These are phyloP conservation scores for Pterocarpus macrocarpus DNA, from an alignment of 306 rosid genomes.

Conservation along the genomic window DNA sequence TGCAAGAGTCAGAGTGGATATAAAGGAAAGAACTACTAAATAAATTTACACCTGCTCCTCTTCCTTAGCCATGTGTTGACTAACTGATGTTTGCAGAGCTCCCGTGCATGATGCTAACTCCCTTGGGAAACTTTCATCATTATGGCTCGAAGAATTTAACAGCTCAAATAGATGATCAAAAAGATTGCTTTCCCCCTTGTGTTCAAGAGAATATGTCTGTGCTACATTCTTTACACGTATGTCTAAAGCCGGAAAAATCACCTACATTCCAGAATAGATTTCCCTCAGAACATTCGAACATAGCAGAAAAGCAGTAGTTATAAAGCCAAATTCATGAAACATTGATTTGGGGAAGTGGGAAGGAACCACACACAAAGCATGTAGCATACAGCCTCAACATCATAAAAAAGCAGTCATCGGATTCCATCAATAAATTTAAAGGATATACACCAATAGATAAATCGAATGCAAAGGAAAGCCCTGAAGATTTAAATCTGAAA, in stretches of 20 bases:
- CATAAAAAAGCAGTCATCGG: conserved; percentile 9
- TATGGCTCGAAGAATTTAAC: conserved; percentile 65
- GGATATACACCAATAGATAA: conserved; percentile 23
- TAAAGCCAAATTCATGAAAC: conserved; percentile 10
- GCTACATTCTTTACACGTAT: conserved; percentile 99
- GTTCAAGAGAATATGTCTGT: conserved; percentile 97
- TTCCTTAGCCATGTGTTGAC: conserved; percentile 99
- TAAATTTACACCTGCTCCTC: conserved; percentile 84
- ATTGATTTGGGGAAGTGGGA: conserved; percentile 7
- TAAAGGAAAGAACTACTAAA: conserved; percentile 31
- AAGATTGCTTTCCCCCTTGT: conserved; percentile 89
- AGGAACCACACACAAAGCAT: conserved; percentile 2
- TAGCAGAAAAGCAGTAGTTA: conserved; percentile 38
- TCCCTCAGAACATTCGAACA: conserved; percentile 40
- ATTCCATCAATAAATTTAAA: conserved; percentile 37
- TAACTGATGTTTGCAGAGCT: conserved; percentile 87
- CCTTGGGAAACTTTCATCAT: conserved; percentile 83
- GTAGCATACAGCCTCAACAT: conserved; percentile 38
- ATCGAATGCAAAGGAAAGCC: conserved; percentile 22
- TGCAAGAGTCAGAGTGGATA: conserved; percentile 21
- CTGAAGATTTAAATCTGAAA: conserved; percentile 28
- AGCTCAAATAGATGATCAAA: conserved; percentile 86
- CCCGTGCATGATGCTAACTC: conserved; percentile 97
- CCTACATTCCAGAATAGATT: conserved; percentile 66
- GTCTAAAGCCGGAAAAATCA: conserved; percentile 95